Evolutionary conservation across 306 rosid genomes (phyloP).

Genomic region (Quercus cerris): DNA sequence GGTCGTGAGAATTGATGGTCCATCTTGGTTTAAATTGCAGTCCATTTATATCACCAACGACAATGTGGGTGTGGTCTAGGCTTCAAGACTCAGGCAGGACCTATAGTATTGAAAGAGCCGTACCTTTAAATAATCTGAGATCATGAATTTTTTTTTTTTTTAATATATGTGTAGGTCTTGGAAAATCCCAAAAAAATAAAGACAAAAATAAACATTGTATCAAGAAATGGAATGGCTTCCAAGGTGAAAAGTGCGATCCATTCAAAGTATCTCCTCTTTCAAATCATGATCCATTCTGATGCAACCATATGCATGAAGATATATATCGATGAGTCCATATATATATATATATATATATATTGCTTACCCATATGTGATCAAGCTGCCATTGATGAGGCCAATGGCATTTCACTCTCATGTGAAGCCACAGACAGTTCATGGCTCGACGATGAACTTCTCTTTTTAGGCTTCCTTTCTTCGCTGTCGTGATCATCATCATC

Average conservation of each 20-base stretch:
- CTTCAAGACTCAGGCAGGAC: background rate
- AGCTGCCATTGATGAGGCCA: conserved; percentile 44
- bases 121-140: background rate
- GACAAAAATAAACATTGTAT: background rate
- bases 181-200: background rate
- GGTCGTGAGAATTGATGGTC: background rate
- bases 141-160: background rate
- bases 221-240: no score
- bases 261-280: background rate
- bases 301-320: no score
- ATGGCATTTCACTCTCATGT: conserved; percentile 69
- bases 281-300: no score
- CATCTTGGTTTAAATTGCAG: background rate
- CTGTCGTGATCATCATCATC: background rate
- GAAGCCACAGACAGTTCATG: conserved; percentile 20
- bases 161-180: background rate
- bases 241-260: background rate
- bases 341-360: no score
- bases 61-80: background rate
- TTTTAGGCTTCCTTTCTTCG: conserved; percentile 9
- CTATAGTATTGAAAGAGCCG: background rate
- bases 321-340: no score
- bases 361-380: conserved; percentile 9
- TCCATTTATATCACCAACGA: background rate
- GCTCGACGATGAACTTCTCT: background rate